Evolutionary conservation across 352 stramenopile genomes (phyloP).

Genomic region (Globisporangium splendens): DNA sequence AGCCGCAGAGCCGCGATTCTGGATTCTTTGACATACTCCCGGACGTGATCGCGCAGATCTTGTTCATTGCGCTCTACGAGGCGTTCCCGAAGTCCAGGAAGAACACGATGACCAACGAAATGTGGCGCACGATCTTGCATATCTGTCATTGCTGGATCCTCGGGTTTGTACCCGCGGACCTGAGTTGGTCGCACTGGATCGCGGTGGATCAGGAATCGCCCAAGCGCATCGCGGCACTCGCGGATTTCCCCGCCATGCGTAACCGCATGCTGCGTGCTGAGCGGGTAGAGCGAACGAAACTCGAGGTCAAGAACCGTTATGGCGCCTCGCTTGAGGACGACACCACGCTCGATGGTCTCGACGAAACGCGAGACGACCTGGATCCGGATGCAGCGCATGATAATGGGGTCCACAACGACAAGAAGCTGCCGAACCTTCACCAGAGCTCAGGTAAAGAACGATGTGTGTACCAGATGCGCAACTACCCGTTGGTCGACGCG

Average conservation of each 20-base stretch:
- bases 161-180: conserved; percentile 46
- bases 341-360: background rate
- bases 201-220: conserved; percentile 50
- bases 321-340: conserved; percentile 16
- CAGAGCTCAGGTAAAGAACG: conserved; percentile 24
- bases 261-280: conserved; percentile 66
- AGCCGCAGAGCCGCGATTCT: conserved; percentile 35
- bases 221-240: conserved; percentile 50
- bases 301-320: conserved; percentile 50
- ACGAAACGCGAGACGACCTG: conserved; percentile 7
- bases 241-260: conserved; percentile 62
- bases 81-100: conserved; percentile 67
- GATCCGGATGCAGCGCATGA: background rate
- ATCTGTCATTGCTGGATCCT: conserved; percentile 63
- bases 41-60: conserved; percentile 53
- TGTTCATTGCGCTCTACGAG: conserved; percentile 69
- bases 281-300: conserved; percentile 54
- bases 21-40: conserved; percentile 57
- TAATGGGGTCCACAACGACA: background rate
- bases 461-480: conserved; percentile 55
- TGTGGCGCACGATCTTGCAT: conserved; percentile 39
- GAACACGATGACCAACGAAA: conserved; percentile 25
- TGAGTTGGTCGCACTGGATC: conserved; percentile 53
- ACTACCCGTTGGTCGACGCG: conserved; percentile 56
- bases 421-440: conserved; percentile 10